A percentile compares a stretch with the other conserved stretches of the same genome.
phyloP scores from a whole-genome alignment of 139 green algal genomes.

The Gonium pectorale region DNA sequence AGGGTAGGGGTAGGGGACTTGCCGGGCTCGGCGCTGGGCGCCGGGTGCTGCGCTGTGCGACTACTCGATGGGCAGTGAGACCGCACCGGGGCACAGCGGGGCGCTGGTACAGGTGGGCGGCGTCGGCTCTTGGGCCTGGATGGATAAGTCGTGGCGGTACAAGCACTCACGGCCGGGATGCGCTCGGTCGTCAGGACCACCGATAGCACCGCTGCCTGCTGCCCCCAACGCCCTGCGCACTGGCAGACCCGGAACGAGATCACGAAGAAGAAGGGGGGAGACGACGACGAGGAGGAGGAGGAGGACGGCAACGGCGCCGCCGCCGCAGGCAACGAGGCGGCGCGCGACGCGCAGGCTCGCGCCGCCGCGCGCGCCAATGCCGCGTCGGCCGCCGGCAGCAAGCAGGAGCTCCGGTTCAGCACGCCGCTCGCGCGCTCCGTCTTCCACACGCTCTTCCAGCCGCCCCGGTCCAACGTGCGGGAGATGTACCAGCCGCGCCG shows the following conservation, averaged over 20 bases:
- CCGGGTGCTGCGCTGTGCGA: too few relatives aligned
- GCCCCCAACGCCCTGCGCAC: neutral
- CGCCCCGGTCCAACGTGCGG: constrained; percentile 25
- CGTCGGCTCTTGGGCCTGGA: too few relatives aligned
- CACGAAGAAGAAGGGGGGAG: neutral
- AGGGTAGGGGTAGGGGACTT: too few relatives aligned
- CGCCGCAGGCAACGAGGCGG: neutral
- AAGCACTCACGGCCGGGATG: too few relatives aligned
- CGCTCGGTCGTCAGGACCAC: too few relatives aligned
- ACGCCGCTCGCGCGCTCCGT: constrained; percentile 65
- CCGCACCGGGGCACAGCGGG: too few relatives aligned
- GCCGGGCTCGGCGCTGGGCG: too few relatives aligned
- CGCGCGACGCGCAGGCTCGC: neutral
- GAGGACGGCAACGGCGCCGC: neutral
- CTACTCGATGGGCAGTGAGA: too few relatives aligned
- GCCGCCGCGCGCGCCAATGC: constrained; percentile 48
- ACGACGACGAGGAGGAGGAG: constrained; percentile 2
- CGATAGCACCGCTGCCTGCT: too few relatives aligned
- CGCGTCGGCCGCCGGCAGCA: neutral
- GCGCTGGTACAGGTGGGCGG: too few relatives aligned
- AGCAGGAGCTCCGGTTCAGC: constrained; percentile 61
- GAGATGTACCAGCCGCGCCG: constrained; percentile 52
- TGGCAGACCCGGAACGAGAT: constrained; percentile 26
- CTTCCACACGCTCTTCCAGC: constrained; percentile 73
- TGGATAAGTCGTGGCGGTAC: too few relatives aligned